Conservation (phyloP, 495 filamentous ascomycete genomes). For the Immersiella caudata region DNA sequence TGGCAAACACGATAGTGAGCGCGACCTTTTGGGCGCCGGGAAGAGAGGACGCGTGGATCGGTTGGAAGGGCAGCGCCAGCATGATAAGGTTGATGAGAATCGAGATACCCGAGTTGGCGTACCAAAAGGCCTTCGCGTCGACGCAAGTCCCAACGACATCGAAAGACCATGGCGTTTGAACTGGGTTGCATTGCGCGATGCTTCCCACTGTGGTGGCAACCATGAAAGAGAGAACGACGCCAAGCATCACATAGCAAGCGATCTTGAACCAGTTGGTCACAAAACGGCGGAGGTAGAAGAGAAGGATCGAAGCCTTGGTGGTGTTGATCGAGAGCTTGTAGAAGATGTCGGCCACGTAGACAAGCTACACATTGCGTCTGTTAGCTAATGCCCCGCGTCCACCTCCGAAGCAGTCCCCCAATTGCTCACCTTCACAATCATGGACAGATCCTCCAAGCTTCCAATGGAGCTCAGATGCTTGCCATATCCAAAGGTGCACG, state of each 20-base stretch:
- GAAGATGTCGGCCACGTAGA: slow-evolving; percentile 16
- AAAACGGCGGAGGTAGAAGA: slow-evolving; percentile 42
- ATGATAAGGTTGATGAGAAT: slow-evolving; percentile 59
- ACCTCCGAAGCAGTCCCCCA: not conserved
- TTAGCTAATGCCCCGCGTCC: not conserved
- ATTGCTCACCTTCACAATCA: not conserved
- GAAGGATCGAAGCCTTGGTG: slow-evolving; percentile 40
- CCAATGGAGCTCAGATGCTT: not conserved
- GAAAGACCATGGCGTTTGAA: slow-evolving; percentile 56
- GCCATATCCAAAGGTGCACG: not conserved
- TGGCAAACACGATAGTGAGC: slow-evolving; percentile 15
- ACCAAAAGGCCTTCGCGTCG: slow-evolving; percentile 46
- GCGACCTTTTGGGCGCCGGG: slow-evolving; percentile 17
- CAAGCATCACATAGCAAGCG: slow-evolving; percentile 31
- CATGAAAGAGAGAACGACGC: slow-evolving; percentile 29
- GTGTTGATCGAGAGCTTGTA: slow-evolving; percentile 40
- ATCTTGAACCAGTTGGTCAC: slow-evolving; percentile 33
- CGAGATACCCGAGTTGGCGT: slow-evolving; percentile 57
- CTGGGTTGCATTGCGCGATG: slow-evolving; percentile 37
- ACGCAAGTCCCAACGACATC: slow-evolving; percentile 55
- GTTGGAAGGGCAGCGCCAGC: slow-evolving; percentile 48
- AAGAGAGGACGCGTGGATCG: slow-evolving; percentile 19
- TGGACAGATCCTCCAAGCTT: not conserved
- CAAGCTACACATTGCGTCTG: not conserved
- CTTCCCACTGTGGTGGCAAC: slow-evolving; percentile 37